phyloP scores from a whole-genome alignment of 148 eudicot species.

The Persicaria tinctoria region DNA sequence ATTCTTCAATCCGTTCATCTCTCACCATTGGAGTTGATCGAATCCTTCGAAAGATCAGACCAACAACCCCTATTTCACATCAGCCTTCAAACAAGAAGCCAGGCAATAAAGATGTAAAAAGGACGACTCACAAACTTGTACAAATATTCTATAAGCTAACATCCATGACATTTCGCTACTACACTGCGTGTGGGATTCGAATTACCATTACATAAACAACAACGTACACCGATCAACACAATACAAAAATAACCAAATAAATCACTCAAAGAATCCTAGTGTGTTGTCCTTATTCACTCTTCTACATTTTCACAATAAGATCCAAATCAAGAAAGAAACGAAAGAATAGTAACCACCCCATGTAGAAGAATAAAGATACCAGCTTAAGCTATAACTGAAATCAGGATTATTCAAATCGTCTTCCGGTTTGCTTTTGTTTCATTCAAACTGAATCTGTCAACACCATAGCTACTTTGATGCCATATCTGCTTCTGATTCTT shows the following conservation, averaged over 20 bases:
- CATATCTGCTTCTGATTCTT: too few relatives aligned
- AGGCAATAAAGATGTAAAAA: not conserved
- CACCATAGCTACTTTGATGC: too few relatives aligned
- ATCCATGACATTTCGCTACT: not conserved
- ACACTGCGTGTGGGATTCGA: not conserved
- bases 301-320: constrained; percentile 1
- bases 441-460: too few relatives aligned
- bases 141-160: not conserved
- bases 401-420: too few relatives aligned
- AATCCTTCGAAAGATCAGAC: too few relatives aligned
- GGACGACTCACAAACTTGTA: not conserved
- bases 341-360: not conserved
- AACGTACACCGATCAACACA: not conserved
- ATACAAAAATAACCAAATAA: not conserved
- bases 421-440: too few relatives aligned
- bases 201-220: constrained; percentile 9
- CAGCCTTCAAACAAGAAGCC: not conserved
- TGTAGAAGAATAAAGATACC: not conserved
- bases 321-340: constrained; percentile 3
- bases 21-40: too few relatives aligned
- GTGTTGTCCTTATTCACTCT: constrained; percentile 5
- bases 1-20: too few relatives aligned
- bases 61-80: too few relatives aligned
- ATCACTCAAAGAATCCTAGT: constrained; percentile 8
- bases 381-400: not conserved